Conservation (phyloP, 495 filamentous ascomycete species). For the Chaetomium tenue region DNA sequence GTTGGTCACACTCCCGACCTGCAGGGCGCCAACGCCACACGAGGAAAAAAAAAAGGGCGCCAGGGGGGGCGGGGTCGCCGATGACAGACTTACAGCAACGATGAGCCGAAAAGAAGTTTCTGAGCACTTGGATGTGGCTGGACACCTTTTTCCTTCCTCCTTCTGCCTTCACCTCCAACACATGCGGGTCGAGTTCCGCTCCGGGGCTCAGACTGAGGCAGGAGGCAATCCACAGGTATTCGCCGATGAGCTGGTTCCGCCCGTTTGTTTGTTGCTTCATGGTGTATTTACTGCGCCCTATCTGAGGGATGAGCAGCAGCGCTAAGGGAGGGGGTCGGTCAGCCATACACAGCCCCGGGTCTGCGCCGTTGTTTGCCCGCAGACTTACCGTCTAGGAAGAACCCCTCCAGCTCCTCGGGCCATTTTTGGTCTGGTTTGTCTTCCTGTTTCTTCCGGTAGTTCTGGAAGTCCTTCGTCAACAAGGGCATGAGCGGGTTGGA, state of each 20-base stretch:
- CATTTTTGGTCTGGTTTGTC: conserved; percentile 59
- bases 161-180: conserved; percentile 19
- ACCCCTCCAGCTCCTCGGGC: conserved; percentile 79
- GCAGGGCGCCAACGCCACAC: conserved; percentile 15
- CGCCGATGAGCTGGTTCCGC: conserved; percentile 86
- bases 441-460: conserved; percentile 67
- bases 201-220: conserved; percentile 40
- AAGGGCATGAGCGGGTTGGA: conserved; percentile 54
- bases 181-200: conserved; percentile 28
- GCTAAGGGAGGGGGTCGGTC: conserved; percentile 50
- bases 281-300: conserved; percentile 76
- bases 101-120: conserved; percentile 61
- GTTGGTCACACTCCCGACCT: conserved; percentile 16
- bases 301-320: conserved; percentile 72
- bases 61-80: neutral
- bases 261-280: conserved; percentile 72
- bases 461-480: conserved; percentile 57
- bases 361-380: neutral
- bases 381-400: conserved; percentile 81
- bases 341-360: conserved; percentile 16
- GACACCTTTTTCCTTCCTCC: conserved; percentile 86
- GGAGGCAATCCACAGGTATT: conserved; percentile 67
- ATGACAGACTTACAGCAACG: conserved; percentile 31
- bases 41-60: conserved; percentile 10
- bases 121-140: conserved; percentile 96